Evolutionary conservation across 305 asterid genomes (phyloP), one percentile per base, ranked within the genome.

Genomic region (Fraxinus xanthoxyloides): DNA sequence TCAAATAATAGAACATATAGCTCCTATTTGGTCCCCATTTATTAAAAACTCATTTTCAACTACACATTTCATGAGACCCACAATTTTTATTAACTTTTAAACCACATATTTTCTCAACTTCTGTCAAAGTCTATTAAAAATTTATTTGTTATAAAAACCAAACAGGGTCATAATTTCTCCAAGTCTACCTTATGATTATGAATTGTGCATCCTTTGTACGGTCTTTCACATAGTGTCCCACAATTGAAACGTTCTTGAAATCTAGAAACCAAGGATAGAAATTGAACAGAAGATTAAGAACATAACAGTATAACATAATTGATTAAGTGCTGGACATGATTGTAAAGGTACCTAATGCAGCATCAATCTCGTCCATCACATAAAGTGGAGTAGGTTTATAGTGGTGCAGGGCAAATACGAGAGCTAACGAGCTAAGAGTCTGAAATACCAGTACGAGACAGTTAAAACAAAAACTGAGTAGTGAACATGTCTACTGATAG

Each of bases 381-480:
- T 96, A 94, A 40, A 96, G 97, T 34, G 99, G 98, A 54, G 99
- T 96, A n/a, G 99, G 98, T 82, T 96, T 96, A 88, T 93, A 96
- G 89, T 94, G 99, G 90, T 96, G 99, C 79, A 96, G 97, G 17
- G 99, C 99, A 72, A 94, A 96, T 75, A 96, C 98, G 26, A 96
- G 94, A 75, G 99, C 98, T 79, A 94, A 82, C 59, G 99, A 94
- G 89, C 97, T 96, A 72, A 96, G 97, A 1, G 99, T 96, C 98
- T 94, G 94, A 88, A 79, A 81, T 67, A 67, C 61, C 75, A 80
- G 34, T 28, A 63, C 51, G 10, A 61, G 12, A 78, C 10, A 74
- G 28, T 72, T 56, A 34, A 56, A 43, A 48, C 78, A 77, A 12
- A 43, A 35, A 48, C 36, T 2, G 15, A 12, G 23, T 3, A 28